Evolutionary conservation across 148 eudicot genomes (phyloP), one percentile per base, ranked within the genome.

Genomic region (Amaranthus cruentus): DNA sequence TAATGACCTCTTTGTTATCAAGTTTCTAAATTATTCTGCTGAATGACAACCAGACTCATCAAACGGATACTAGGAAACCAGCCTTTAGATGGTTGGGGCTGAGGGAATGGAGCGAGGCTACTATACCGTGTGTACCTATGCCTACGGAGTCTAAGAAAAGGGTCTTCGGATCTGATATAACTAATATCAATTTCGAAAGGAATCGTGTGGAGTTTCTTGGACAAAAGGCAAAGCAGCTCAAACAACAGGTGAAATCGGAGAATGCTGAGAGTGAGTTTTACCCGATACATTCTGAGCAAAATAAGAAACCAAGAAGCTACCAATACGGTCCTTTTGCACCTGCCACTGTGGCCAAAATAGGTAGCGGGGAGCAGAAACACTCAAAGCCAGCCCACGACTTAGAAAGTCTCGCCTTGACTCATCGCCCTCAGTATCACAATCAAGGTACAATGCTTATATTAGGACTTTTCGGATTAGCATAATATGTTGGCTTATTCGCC

Each of bases 281-380:
- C 15, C 47, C 46, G 51, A 55, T 52, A 63, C 56, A 64, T 58
- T 66, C 55, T 47, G 85, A 81, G 51, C 77, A 73, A 66, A 81
- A 81, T 7, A 14, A 78, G 51, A 77, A 62, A 69, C 77, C 73
- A 69, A 84, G 79, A 73, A 81, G 77, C 75, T 84, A 84, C 76
- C 86, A 81, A 21, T 89, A 82, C 81, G 96, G 97, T 54, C 98
- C 91, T 47, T 91, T 91, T 79, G 93, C 97, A 76, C 98, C 97
- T 12, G 85, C 76, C 50, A 87, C 77, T 52, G 83, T 84, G 49
- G 81, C 88, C 2, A 83, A 86, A 83, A 76, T 52, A 18, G 81
- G 72, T 55, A 69, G 55, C 67, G 44, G 80, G 42, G 77, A 83
- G 49, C 84, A 82, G 28, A 81, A 78, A 48, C 75, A 71, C 55